Conservation (phyloP, 2,329 filamentous ascomycete genomes). For the Xylaria sp. region DNA sequence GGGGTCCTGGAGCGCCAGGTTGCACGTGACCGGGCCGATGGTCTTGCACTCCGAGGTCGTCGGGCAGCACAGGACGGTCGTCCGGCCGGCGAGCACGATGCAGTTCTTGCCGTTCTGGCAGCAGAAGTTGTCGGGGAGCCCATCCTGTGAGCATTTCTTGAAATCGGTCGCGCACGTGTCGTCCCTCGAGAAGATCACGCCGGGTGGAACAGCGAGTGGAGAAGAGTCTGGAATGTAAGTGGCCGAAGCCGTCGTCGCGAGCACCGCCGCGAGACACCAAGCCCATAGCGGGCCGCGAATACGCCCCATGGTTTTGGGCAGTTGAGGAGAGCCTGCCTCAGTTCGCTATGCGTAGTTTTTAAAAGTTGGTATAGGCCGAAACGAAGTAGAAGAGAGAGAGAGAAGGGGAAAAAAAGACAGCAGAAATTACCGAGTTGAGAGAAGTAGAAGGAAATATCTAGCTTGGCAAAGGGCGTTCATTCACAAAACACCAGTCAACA, state of each 20-base stretch:
- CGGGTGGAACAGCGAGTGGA: conserved; percentile 40
- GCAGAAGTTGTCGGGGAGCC: conserved; percentile 68
- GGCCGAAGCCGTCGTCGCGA: conserved; percentile 41
- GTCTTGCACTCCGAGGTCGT: conserved; percentile 56
- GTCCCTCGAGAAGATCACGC: conserved; percentile 46
- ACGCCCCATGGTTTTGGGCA: conserved; percentile 34
- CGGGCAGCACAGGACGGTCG: conserved; percentile 74
- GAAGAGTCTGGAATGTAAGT: too few relatives aligned
- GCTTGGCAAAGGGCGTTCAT: conserved; percentile 23
- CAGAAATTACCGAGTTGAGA: conserved; percentile 17
- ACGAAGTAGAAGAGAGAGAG: background rate
- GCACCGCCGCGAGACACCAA: conserved; percentile 41
- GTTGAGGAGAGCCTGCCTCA: background rate
- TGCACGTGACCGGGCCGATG: conserved; percentile 68
- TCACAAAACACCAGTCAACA: conserved; percentile 24
- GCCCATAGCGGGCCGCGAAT: conserved; percentile 38
- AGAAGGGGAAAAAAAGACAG: conserved; percentile 17
- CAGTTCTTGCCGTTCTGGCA: conserved; percentile 60
- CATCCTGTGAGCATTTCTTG: conserved; percentile 53
- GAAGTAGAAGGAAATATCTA: conserved; percentile 20
- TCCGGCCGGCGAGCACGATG: conserved; percentile 62
- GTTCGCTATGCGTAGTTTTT: background rate
- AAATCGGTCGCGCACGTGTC: conserved; percentile 57
- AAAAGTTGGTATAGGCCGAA: background rate
- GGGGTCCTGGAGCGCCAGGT: conserved; percentile 63